A percentile compares a stretch with the other conserved stretches of the same genome.
Conservation (phyloP, 805 yeast genomes). For the Zygosaccharomyces kombuchaensis region DNA sequence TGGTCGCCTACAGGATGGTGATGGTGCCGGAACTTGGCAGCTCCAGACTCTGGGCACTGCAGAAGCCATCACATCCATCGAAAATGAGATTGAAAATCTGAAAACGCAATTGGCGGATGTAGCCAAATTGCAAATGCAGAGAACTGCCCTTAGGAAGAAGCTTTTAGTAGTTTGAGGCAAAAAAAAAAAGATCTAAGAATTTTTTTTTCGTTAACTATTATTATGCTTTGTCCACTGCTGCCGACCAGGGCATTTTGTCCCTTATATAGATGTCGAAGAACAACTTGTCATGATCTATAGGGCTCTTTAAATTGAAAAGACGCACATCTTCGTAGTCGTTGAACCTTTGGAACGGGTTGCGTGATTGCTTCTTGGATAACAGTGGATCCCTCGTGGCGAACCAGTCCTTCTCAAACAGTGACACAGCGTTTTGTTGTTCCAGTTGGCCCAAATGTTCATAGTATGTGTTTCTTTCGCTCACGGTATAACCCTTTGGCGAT, state of each 20-base stretch:
- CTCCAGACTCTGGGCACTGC: slow-evolving; percentile 62
- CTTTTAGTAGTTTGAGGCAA: slow-evolving; percentile 33
- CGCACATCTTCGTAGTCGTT: slow-evolving; percentile 36
- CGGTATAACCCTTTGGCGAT: slow-evolving; percentile 35
- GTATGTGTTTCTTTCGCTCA: slow-evolving; percentile 35
- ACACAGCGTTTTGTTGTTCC: slow-evolving; percentile 52
- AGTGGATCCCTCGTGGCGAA: slow-evolving; percentile 49
- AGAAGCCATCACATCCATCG: slow-evolving; percentile 62
- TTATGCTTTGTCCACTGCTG: background rate
- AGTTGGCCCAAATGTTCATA: slow-evolving; percentile 43
- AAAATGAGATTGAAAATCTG: slow-evolving; percentile 68
- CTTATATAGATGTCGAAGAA: slow-evolving; percentile 21
- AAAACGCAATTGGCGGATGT: slow-evolving; percentile 57
- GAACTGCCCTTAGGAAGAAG: slow-evolving; percentile 48
- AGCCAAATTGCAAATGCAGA: slow-evolving; percentile 54
- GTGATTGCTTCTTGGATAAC: slow-evolving; percentile 42
- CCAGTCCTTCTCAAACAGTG: slow-evolving; percentile 51
- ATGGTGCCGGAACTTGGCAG: slow-evolving; percentile 52
- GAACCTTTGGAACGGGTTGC: slow-evolving; percentile 53
- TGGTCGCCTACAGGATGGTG: slow-evolving; percentile 36
- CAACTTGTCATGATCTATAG: slow-evolving; percentile 15
- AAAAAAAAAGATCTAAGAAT: too few relatives aligned
- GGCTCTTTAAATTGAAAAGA: slow-evolving; percentile 9
- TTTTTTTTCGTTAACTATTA: background rate
- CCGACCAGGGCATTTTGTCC: slow-evolving; percentile 34